Evolutionary conservation across 2,329 filamentous ascomycete genomes (phyloP), one percentile per base, ranked within the genome.

Genomic region (Sodiomyces alkalinus): DNA sequence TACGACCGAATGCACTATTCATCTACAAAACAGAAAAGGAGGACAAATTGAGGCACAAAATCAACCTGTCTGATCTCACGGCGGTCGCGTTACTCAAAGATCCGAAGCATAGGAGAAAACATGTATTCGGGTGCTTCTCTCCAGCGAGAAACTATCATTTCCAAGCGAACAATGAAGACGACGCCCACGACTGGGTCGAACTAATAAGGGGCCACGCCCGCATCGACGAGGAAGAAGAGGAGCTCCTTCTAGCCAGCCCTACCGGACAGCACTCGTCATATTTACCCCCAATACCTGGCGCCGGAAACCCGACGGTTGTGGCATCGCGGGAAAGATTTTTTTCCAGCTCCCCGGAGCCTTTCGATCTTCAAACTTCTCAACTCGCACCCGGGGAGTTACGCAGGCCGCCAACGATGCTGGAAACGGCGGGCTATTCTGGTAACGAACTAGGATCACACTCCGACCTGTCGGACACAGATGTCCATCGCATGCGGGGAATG

Each of bases 11-110:
- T 42, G 70, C 81, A 13, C 68, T 98, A 19, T 94, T 81, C 28
- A 76, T 94, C 36, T 98, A 98, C 66, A 92, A 87, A 53, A 80
- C 87, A 47, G 73, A 81, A 42, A 80, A 86, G 42, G 86, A 94
- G 56, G 80, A 79, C 42, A 86, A 86, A 50, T 68, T 98, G 23
- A 79, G 82, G 29, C 78, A 92, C 45, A 86, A 92, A 47, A 74
- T 98, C 44, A 75, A 76, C 45, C 68, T 96, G 21, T 79, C 81
- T 23, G 90, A 98, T 35, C 69, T 96, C 33, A 94, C 86, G 3
- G 86, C 90, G 6, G 82, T 93, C 24, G 81, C 86, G 2, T 72
- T 81, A 33, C 74, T 96, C 38, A 86, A 81, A 44, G 85, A 92
- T 42, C 79, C 82, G 7, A 93, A 92, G 52, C 75, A 85, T 35